Evolutionary conservation across 2,329 filamentous ascomycete species (phyloP), one percentile per base, ranked within the genome.

Genomic region (Arthrobotrys sphaeroides): DNA sequence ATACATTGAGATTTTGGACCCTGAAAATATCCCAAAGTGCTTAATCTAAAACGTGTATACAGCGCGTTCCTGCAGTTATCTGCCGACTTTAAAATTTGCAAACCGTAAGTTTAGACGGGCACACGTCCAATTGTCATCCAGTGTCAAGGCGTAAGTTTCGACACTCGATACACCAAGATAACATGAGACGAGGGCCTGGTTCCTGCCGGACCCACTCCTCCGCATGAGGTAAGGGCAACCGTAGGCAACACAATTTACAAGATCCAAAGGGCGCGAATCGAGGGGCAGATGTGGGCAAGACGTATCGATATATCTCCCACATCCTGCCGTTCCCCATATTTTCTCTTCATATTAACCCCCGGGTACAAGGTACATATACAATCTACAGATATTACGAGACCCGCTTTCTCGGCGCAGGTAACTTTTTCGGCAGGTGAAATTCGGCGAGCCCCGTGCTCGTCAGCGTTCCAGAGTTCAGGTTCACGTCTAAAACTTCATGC

Each of bases 401-500:
- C 22, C 36, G 20, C 16, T 22, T 36, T 62, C 55, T 38, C 66
- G 33, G 55, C n/a, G 7, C 10, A 55, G 43, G 22, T 7, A n/a
- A 33, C 55, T 31, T 31, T 61, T 70, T 59, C 66, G 66, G 66
- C 49, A 70, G 66, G 66, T 70, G 55, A 43, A 60, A 18, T 47
- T 68, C 53, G 51, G 53, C 65, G 65, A 57, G 51, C 16, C 31
- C 24, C 59, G 42, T 45, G 9, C 28, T 57, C 62, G 49, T 47
- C 26, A 60, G 43, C 24, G 38, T 68, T 68, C 26, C 47, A 67
- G 10, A 36, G 40, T 24, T 24, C 38, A 28, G 43, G 61, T 47
- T 28, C 45, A 65, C 28, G 62, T 70, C 66, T 55, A 70, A 70
- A 70, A 70, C 66, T 59, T 70, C 26, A 55, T 70, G 66, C 66